Percentiles rank a stretch among this genome's conserved stretches.
Conservation (phyloP, 108 stramenopile species). For the Thalassiosira profunda region DNA sequence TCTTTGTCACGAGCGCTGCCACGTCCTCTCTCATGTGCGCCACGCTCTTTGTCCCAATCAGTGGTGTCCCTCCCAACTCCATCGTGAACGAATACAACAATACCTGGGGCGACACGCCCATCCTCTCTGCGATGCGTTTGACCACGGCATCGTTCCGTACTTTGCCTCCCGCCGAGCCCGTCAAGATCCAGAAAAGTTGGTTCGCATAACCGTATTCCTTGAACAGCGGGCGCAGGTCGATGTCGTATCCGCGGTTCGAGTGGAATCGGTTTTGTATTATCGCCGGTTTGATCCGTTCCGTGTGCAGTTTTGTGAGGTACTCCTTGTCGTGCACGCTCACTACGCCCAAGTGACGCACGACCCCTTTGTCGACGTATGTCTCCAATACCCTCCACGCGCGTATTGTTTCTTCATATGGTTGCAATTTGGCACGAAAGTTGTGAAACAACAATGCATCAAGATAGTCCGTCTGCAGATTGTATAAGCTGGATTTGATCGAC, state of each 20-base stretch:
- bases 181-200: constrained; percentile 42
- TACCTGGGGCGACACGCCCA: constrained; percentile 26
- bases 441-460: constrained; percentile 50
- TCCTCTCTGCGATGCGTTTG: constrained; percentile 11
- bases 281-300: constrained; percentile 33
- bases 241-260: constrained; percentile 40
- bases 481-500: constrained; percentile 31
- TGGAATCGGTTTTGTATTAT: constrained; percentile 55
- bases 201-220: constrained; percentile 17
- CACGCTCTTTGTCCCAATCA: constrained; percentile 22
- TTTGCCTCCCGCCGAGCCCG: constrained; percentile 30
- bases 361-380: constrained; percentile 35
- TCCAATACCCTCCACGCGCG: constrained; percentile 48
- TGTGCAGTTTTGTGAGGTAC: constrained; percentile 21
- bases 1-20: constrained; percentile 13
- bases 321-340: constrained; percentile 42
- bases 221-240: constrained; percentile 21
- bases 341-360: constrained; percentile 42
- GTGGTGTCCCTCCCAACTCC: constrained; percentile 23
- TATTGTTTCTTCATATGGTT: constrained; percentile 32
- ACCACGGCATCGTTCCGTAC: constrained; percentile 25
- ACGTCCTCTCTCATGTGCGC: constrained; percentile 36
- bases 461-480: constrained; percentile 41
- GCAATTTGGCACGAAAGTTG: constrained; percentile 49
- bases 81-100: constrained; percentile 32